These are phyloP conservation scores for Allomyces javanicus DNA, from an alignment of 192 early-diverging fungal species.

Conservation along the genomic window DNA sequence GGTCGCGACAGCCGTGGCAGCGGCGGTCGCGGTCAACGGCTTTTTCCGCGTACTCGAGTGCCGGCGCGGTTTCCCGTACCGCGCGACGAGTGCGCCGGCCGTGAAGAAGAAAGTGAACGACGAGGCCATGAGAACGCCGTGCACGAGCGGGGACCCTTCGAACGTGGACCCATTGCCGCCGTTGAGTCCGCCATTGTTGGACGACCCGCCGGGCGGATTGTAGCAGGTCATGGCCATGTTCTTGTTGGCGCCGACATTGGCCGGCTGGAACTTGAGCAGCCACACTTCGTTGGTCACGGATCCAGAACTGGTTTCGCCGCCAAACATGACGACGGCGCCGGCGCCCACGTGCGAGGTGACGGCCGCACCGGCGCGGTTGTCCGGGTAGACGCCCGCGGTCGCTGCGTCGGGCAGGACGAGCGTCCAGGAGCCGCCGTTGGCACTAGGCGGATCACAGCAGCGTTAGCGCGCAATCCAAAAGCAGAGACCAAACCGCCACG, in stretches of 20 bases:
- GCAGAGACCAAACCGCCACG: no score
- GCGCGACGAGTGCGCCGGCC: not conserved
- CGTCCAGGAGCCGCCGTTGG: not conserved
- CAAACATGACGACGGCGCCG: not conserved
- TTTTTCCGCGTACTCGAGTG: not conserved
- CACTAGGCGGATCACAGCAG: no score
- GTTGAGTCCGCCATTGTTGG: not conserved
- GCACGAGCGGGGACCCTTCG: not conserved
- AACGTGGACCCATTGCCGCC: not conserved
- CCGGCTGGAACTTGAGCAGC: not conserved
- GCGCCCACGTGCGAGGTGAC: not conserved
- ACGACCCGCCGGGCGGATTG: not conserved
- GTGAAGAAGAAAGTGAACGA: not conserved
- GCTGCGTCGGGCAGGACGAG: not conserved
- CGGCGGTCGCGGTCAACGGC: not conserved
- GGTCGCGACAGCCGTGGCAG: not conserved
- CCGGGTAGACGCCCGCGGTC: not conserved
- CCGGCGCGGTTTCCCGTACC: not conserved
- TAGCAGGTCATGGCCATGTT: not conserved
- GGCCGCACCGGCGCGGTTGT: not conserved
- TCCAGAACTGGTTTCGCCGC: not conserved
- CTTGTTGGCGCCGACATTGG: not conserved
- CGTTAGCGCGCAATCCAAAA: no score
- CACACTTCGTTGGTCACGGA: not conserved
- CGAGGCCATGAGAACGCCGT: not conserved